These are phyloP conservation scores for Pleurotus citrinopileatus DNA, from an alignment of 768 basidiomycete species.

Conservation along the genomic window DNA sequence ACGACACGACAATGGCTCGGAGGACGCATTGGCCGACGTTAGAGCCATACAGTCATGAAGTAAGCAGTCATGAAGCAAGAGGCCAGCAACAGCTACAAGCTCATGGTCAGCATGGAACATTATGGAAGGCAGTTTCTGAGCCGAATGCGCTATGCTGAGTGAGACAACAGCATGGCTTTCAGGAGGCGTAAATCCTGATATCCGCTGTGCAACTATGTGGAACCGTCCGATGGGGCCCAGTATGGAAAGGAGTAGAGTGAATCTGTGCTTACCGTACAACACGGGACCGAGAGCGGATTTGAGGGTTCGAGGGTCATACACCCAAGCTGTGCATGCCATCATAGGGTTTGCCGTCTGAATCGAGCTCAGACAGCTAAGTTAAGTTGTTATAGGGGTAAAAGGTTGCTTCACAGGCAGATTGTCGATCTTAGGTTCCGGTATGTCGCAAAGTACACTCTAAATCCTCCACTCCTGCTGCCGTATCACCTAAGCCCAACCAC, in stretches of 20 bases:
- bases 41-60: too few species aligned
- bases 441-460: too few species aligned
- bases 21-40: too few species aligned
- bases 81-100: too few species aligned
- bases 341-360: not conserved
- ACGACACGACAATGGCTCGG: too few species aligned
- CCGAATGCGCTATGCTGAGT: not conserved
- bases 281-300: not conserved
- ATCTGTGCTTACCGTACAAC: not conserved
- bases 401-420: too few species aligned
- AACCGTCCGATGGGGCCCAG: conserved; percentile 1
- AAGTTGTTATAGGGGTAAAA: not conserved
- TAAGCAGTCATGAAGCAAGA: too few species aligned
- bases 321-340: conserved; percentile 2
- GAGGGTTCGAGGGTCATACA: not conserved
- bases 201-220: not conserved
- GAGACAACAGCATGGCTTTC: conserved; percentile 3
- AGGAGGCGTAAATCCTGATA: conserved; percentile 8
- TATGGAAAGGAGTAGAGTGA: conserved; percentile 1
- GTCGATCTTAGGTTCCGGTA: too few species aligned
- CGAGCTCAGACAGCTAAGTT: not conserved
- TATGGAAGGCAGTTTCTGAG: not conserved
- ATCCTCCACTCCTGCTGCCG: too few species aligned
- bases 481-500: too few species aligned
- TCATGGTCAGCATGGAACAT: not conserved